Conservation (phyloP, 345 rosid genomes). For the Murraya paniculata region DNA sequence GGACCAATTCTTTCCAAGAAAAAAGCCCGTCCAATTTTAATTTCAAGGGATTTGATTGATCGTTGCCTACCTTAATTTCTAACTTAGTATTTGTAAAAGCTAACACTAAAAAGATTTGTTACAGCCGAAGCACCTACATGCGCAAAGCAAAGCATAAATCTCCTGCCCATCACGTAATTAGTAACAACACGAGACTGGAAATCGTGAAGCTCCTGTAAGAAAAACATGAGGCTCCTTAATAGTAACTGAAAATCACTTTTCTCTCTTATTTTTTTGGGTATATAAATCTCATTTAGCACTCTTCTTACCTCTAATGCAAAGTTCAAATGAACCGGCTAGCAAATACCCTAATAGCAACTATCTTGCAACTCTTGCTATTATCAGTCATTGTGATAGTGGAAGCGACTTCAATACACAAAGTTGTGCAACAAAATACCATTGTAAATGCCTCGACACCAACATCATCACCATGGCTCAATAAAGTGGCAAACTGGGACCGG, state of each 20-base stretch:
- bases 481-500: conserved; percentile 6
- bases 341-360: not conserved
- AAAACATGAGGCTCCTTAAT: conserved; percentile 32
- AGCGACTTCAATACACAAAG: not conserved
- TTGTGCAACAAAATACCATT: conserved; percentile 10
- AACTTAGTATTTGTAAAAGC: not conserved
- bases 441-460: not conserved
- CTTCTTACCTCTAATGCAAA: not conserved
- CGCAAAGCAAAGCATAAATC: conserved; percentile 8
- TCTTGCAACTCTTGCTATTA: conserved; percentile 5
- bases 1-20: not conserved
- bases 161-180: not conserved
- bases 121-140: not conserved
- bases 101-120: no score
- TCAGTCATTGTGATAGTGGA: not conserved
- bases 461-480: conserved; percentile 41
- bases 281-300: not conserved
- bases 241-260: not conserved
- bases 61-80: not conserved
- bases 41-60: not conserved
- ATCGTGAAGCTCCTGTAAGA: conserved; percentile 17
- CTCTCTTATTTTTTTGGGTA: not conserved
- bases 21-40: not conserved
- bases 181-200: conserved; percentile 21
- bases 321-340: conserved; percentile 14